Percentiles rank a stretch among this genome's conserved stretches.
Conservation (phyloP, 1,139 yeast genomes). For the Geotrichum fermentans region DNA sequence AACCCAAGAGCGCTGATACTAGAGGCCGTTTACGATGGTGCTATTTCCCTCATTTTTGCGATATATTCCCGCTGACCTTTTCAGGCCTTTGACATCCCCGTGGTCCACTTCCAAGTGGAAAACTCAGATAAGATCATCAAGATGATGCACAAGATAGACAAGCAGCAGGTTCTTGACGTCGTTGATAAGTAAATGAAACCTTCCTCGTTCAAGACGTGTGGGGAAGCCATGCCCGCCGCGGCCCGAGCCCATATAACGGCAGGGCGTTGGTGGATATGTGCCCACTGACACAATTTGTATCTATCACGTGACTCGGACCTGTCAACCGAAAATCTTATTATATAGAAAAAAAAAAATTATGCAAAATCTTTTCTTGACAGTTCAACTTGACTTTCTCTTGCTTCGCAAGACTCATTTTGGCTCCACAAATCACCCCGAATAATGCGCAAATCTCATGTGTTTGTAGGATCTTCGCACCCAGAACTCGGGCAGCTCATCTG, state of each 20-base stretch:
- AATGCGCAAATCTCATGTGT: conserved; percentile 96
- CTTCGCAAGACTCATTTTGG: too few species aligned
- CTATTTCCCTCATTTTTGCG: neutral
- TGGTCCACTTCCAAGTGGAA: conserved; percentile 61
- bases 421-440: neutral
- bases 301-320: too few species aligned
- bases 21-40: neutral
- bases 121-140: conserved; percentile 43
- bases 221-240: too few species aligned
- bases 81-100: conserved; percentile 82
- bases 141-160: conserved; percentile 71
- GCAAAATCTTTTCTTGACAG: too few species aligned
- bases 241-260: too few species aligned
- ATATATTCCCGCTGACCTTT: conserved; percentile 1
- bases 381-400: too few species aligned
- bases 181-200: conserved; percentile 18
- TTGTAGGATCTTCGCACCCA: conserved; percentile 95
- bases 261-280: too few species aligned
- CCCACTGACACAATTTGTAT: too few species aligned
- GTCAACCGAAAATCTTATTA: too few species aligned
- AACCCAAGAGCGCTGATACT: neutral
- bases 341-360: too few species aligned
- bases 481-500: conserved; percentile 88
- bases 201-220: neutral
- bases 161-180: conserved; percentile 45